Conservation (phyloP, 2,329 filamentous ascomycete species). For the Scedosporium boydii region DNA sequence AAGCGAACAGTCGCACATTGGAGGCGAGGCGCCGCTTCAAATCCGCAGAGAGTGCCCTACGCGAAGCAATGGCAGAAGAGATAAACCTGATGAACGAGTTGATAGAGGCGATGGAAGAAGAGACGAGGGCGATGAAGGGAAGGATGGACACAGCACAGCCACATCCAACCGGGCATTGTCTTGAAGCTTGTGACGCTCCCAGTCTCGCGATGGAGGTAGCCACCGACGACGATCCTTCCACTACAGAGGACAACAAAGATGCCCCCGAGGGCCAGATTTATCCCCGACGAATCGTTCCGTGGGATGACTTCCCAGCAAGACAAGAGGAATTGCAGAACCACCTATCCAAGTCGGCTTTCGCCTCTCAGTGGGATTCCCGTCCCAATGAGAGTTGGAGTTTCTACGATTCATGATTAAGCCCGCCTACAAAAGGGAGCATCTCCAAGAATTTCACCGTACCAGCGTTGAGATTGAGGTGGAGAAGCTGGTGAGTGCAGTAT, state of each 20-base stretch:
- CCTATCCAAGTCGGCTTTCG: slow-evolving; percentile 17
- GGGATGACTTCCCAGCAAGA: slow-evolving; percentile 19
- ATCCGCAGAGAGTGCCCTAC: slow-evolving; percentile 13
- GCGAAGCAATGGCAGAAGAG: slow-evolving; percentile 16
- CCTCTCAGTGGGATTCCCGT: slow-evolving; percentile 20
- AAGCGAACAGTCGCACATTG: no score
- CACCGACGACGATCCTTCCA: slow-evolving; percentile 20
- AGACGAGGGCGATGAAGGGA: not conserved
- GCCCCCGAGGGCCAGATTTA: slow-evolving; percentile 22
- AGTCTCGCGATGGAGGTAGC: slow-evolving; percentile 19
- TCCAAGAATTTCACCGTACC: slow-evolving; percentile 23
- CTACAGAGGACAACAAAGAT: slow-evolving; percentile 22
- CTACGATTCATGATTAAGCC: slow-evolving; percentile 18
- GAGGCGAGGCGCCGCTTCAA: slow-evolving; percentile 12
- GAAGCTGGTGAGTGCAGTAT: slow-evolving; percentile 19
- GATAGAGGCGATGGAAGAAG: no score
- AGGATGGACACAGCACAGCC: slow-evolving; percentile 12
- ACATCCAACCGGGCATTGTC: slow-evolving; percentile 18
- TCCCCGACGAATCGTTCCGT: slow-evolving; percentile 25
- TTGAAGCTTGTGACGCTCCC: slow-evolving; percentile 23
- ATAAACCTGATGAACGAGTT: no score
- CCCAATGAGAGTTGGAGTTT: slow-evolving; percentile 22
- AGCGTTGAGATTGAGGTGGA: slow-evolving; percentile 25
- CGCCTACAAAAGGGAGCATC: slow-evolving; percentile 24
- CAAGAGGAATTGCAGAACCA: slow-evolving; percentile 22